Evolutionary conservation across 257 asterid species (phyloP), one percentile per base, ranked within the genome.

Genomic region (Solanum dulcamara): DNA sequence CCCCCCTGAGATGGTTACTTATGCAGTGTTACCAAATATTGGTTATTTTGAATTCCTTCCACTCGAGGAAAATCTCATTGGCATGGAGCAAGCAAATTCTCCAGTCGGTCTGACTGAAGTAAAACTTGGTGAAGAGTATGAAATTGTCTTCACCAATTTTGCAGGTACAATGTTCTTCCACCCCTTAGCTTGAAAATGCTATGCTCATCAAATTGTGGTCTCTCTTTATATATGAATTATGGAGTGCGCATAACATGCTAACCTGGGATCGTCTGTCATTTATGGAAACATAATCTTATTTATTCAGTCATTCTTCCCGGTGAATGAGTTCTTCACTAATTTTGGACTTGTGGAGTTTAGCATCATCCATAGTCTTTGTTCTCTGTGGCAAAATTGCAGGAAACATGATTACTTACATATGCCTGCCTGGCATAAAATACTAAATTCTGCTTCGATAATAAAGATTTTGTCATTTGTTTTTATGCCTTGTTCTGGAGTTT

Each of bases 11-110:
- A 77, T 87, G 28, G 93, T 91, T 18, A 85, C 93, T 3, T 91
- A 90, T 84, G 89, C 93, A 9, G 74, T 91, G 84, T 66, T 86
- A 86, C 92, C 92, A 3, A 90, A 88, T 87, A 84, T 90, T 89
- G 91, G 86, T 57, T 87, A 86, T 46, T 89, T 89, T 30, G 93
- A 91, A 91, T 90, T 89, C 84, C 20, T 89, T 0, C 15, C 50
- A 6, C 17, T 20, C 8, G 28, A 8, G 42, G 81, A 6, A 75
- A 75, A 42, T 42, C 9, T 75, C 15, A 11, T 68, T 14, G 22
- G 28, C 74, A 1, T 40, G 5, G 24, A 46, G 22, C 50, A 55
- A 44, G 57, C 67, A 1, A 24, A 75, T 42, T 42, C 4, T 24
- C 85, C 87, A 0, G 81, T 89, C 0, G 92, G 84, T 40, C 84